phyloP scores from a whole-genome alignment of 2,329 filamentous ascomycete genomes.

The Cryphonectria radicalis region DNA sequence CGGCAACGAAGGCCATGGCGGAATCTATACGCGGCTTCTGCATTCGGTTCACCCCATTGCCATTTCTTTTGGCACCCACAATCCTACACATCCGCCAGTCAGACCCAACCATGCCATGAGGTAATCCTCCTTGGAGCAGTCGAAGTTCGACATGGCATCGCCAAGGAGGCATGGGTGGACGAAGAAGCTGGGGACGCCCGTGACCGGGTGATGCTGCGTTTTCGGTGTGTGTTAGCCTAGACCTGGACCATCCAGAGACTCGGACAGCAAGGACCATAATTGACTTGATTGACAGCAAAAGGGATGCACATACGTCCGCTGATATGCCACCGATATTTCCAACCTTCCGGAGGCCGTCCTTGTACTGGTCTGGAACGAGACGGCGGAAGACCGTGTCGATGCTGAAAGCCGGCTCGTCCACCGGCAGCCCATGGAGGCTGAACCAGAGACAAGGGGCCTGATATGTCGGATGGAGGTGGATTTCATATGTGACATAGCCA shows the following conservation, averaged over 20 bases:
- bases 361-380: conserved; percentile 70
- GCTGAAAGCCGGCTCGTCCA: conserved; percentile 60
- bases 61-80: conserved; percentile 77
- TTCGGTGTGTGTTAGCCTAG: conserved; percentile 50
- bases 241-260: conserved; percentile 30
- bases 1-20: conserved; percentile 3
- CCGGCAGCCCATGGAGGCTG: conserved; percentile 62
- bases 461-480: conserved; percentile 77
- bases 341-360: conserved; percentile 60
- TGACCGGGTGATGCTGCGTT: conserved; percentile 78
- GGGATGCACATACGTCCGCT: conserved; percentile 66
- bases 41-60: conserved; percentile 43
- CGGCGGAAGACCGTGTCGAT: conserved; percentile 73
- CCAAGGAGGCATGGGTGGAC: conserved; percentile 91
- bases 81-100: conserved; percentile 77
- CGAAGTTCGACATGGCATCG: conserved; percentile 73
- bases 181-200: conserved; percentile 80
- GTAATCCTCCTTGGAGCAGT: conserved; percentile 69
- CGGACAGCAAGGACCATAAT: conserved; percentile 32
- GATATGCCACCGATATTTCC: conserved; percentile 76
- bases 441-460: conserved; percentile 78
- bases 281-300: conserved; percentile 36
- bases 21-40: not conserved
- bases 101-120: conserved; percentile 89
- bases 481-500: conserved; percentile 69